A percentile compares a stretch with the other conserved stretches of the same genome.
These are phyloP conservation scores for Hibiscus trionum DNA, from an alignment of 345 rosid species.

Conservation along the genomic window DNA sequence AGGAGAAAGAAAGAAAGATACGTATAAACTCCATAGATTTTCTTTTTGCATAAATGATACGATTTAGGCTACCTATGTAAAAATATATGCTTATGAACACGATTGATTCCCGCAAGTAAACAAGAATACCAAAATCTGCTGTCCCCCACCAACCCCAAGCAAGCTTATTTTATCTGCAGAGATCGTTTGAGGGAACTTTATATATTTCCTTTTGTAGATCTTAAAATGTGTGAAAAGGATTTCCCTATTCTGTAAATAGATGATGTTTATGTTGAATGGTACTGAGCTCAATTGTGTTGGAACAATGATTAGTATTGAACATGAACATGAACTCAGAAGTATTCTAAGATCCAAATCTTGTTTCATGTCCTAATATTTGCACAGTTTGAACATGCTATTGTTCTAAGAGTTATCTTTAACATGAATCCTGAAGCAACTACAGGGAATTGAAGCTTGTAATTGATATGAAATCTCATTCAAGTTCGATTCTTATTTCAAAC, in stretches of 20 bases:
- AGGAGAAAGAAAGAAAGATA: conserved; percentile 20
- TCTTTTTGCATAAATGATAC: not conserved
- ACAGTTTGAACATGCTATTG: too few species aligned
- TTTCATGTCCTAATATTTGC: too few species aligned
- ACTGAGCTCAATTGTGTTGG: not conserved
- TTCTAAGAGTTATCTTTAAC: too few species aligned
- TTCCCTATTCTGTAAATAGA: not conserved
- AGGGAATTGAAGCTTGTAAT: too few species aligned
- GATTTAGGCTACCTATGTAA: not conserved
- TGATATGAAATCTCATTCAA: too few species aligned
- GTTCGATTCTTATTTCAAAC: too few species aligned
- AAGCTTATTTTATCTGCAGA: not conserved
- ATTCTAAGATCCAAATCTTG: too few species aligned
- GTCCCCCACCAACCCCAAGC: not conserved
- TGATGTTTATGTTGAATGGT: not conserved
- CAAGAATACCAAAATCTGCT: not conserved
- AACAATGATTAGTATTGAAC: not conserved
- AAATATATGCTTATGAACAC: not conserved
- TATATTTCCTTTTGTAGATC: not conserved
- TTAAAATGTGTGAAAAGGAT: not conserved
- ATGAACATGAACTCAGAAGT: too few species aligned
- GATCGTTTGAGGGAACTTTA: not conserved
- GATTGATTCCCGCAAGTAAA: not conserved
- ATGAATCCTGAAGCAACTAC: too few species aligned
- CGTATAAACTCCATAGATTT: not conserved